Conservation (phyloP, 2,329 filamentous ascomycete species). For the Aspergillus puulaauensis region DNA sequence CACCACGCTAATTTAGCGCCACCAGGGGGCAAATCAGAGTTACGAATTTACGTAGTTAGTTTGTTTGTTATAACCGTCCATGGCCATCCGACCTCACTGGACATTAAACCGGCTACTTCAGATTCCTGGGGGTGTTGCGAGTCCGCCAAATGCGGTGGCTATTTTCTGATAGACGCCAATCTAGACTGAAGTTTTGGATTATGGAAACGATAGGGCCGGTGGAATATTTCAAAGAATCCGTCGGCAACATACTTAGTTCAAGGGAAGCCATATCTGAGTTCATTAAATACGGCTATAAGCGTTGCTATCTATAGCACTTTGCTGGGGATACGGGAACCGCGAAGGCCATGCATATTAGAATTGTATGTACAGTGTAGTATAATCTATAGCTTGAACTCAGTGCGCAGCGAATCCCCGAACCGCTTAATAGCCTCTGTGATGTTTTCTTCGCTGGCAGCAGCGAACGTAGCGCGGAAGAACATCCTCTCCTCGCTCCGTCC, state of each 20-base stretch:
- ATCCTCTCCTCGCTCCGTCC: slow-evolving; percentile 61
- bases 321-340: background rate
- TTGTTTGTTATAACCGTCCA: no score
- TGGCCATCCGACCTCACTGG: no score
- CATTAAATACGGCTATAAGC: background rate
- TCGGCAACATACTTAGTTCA: no score
- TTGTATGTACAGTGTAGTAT: background rate
- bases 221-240: no score
- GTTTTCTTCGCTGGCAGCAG: slow-evolving; percentile 69
- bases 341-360: background rate
- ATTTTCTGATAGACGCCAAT: no score
- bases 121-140: no score
- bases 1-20: background rate
- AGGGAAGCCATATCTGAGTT: no score
- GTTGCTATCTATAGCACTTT: background rate
- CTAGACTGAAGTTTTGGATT: no score
- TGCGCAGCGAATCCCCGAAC: slow-evolving; percentile 72
- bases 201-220: no score
- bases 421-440: slow-evolving; percentile 72
- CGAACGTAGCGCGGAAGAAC: slow-evolving; percentile 90
- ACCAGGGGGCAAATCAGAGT: background rate
- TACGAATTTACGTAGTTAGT: no score
- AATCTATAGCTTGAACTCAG: slow-evolving; percentile 53
- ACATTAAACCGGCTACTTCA: no score
- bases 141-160: no score